Percentiles rank a stretch among this genome's conserved stretches.
Conservation (phyloP, 805 yeast species). For the Myxozyma monticola region DNA sequence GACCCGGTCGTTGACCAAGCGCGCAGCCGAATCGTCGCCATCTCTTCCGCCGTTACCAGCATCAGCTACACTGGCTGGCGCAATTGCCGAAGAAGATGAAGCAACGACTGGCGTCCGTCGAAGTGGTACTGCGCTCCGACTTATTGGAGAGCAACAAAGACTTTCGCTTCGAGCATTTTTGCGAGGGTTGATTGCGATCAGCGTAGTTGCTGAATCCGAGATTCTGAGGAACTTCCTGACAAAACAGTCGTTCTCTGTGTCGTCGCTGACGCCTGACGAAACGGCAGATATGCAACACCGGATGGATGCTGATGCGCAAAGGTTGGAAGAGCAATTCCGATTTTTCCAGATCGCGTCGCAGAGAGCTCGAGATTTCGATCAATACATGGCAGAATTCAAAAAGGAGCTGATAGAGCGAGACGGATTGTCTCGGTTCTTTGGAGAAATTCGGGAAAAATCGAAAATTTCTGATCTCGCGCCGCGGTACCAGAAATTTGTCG, state of each 20-base stretch:
- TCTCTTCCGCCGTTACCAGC: background rate
- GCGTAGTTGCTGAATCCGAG: slow-evolving; percentile 56
- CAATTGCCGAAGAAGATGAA: background rate
- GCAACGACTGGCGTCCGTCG: background rate
- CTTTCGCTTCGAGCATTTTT: slow-evolving; percentile 76
- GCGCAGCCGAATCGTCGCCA: slow-evolving; percentile 7
- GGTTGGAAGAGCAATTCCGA: slow-evolving; percentile 61
- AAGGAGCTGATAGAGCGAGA: slow-evolving; percentile 51
- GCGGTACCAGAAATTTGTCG: slow-evolving; percentile 65
- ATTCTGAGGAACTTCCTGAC: slow-evolving; percentile 56
- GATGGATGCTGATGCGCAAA: slow-evolving; percentile 58
- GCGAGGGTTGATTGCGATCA: slow-evolving; percentile 51
- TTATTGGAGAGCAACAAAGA: slow-evolving; percentile 75
- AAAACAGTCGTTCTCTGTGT: slow-evolving; percentile 40
- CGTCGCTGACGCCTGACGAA: slow-evolving; percentile 46
- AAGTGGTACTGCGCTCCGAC: slow-evolving; percentile 33
- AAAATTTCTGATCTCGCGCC: slow-evolving; percentile 62
- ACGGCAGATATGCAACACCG: slow-evolving; percentile 58
- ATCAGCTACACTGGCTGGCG: background rate
- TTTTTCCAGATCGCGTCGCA: slow-evolving; percentile 71
- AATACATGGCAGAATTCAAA: slow-evolving; percentile 61
- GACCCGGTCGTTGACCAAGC: slow-evolving; percentile 3
- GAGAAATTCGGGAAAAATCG: slow-evolving; percentile 60
- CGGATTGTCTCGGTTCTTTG: slow-evolving; percentile 62
- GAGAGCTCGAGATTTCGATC: slow-evolving; percentile 55